These are phyloP conservation scores for Kandelia obovata DNA, from an alignment of 345 rosid species.

Conservation along the genomic window DNA sequence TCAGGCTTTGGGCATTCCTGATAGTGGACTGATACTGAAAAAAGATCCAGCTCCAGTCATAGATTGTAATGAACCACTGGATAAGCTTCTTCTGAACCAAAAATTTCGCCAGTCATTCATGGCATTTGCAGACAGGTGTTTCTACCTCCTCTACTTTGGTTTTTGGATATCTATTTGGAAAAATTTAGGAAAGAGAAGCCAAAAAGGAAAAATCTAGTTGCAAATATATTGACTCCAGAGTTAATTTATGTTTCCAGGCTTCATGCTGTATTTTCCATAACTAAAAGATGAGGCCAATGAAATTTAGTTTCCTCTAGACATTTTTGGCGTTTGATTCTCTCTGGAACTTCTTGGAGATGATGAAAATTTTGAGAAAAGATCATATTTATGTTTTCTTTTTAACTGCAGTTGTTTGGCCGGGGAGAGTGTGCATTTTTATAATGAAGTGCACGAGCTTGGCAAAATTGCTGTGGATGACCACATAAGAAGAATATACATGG, in stretches of 20 bases:
- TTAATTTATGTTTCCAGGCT: neutral
- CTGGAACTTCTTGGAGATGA: neutral
- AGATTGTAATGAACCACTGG: conserved; percentile 69
- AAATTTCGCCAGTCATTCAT: conserved; percentile 76
- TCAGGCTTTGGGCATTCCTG: conserved; percentile 82
- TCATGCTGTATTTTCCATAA: neutral
- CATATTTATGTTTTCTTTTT: conserved; percentile 11
- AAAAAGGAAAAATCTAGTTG: neutral
- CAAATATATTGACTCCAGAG: neutral
- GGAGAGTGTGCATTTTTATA: conserved; percentile 85
- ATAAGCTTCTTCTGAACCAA: conserved; percentile 75
- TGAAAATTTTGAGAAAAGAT: neutral
- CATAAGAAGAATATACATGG: conserved; percentile 78
- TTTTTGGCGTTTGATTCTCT: neutral
- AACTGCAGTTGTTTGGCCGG: conserved; percentile 77
- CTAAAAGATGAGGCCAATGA: neutral
- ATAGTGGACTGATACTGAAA: conserved; percentile 62
- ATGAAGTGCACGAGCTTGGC: conserved; percentile 70
- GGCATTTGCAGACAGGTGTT: conserved; percentile 90
- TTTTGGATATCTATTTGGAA: neutral
- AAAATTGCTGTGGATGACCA: conserved; percentile 66
- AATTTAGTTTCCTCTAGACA: neutral
- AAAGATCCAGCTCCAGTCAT: conserved; percentile 43
- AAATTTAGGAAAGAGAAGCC: too few species aligned
- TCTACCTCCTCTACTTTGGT: conserved; percentile 1